Evolutionary conservation across 1,284 basidiomycete genomes (phyloP).

Genomic region (Takashimella koratensis): DNA sequence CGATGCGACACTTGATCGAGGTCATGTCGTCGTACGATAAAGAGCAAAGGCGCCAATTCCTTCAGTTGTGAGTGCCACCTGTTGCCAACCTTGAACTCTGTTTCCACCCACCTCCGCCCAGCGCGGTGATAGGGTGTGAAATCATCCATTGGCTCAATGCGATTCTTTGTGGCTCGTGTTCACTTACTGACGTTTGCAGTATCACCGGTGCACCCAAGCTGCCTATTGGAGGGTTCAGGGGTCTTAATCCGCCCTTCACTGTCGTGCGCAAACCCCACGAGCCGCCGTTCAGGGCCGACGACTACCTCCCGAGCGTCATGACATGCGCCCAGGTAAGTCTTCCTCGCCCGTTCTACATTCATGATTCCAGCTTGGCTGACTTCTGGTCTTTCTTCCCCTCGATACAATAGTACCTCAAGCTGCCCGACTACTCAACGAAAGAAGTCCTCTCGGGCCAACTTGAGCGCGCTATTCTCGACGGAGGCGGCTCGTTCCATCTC

Average conservation of each 20-base stretch:
- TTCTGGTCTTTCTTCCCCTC: not conserved
- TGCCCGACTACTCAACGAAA: slow-evolving; percentile 87
- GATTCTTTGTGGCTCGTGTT: too few species aligned
- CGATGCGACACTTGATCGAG: slow-evolving; percentile 81
- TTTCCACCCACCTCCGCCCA: too few species aligned
- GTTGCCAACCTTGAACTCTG: not conserved
- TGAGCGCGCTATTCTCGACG: slow-evolving; percentile 76
- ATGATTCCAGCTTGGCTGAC: too few species aligned
- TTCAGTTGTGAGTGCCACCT: slow-evolving; percentile 65
- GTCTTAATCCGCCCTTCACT: slow-evolving; percentile 88
- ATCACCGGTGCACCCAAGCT: slow-evolving; percentile 93
- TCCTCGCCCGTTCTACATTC: too few species aligned
- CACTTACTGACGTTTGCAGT: slow-evolving; percentile 30
- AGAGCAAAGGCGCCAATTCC: slow-evolving; percentile 72
- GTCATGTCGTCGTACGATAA: slow-evolving; percentile 79
- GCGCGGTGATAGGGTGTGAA: too few species aligned
- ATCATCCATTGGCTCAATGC: not conserved
- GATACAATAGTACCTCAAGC: slow-evolving; percentile 71
- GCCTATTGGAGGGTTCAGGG: slow-evolving; percentile 94
- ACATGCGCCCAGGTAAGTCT: slow-evolving; percentile 78
- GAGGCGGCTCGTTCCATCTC: slow-evolving; percentile 90
- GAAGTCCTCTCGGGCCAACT: slow-evolving; percentile 75
- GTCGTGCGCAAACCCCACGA: slow-evolving; percentile 97
- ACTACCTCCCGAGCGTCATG: slow-evolving; percentile 97
- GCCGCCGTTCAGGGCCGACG: slow-evolving; percentile 80